These are phyloP conservation scores for Aspergillus avenaceus DNA, from an alignment of 495 filamentous ascomycete species.

Conservation along the genomic window DNA sequence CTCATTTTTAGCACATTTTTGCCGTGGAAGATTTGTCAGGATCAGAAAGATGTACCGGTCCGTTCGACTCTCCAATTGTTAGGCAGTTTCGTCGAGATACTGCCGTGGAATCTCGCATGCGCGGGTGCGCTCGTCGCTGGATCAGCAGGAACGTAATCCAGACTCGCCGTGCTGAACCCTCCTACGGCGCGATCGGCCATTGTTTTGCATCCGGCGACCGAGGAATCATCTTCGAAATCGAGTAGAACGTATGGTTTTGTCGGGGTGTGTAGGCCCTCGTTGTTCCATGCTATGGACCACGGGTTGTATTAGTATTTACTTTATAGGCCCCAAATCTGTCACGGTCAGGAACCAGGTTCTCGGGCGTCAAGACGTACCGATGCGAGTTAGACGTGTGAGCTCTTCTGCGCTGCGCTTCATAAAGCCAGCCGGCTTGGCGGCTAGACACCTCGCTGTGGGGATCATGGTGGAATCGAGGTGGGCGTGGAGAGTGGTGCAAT, in stretches of 20 bases:
- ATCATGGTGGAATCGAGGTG: slow-evolving; percentile 31
- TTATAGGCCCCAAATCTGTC: neutral
- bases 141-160: slow-evolving; percentile 61
- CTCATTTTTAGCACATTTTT: neutral
- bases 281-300: slow-evolving; percentile 38
- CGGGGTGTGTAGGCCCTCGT: slow-evolving; percentile 44
- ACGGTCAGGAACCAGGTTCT: neutral
- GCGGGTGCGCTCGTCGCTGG: slow-evolving; percentile 42
- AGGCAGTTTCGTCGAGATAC: slow-evolving; percentile 78
- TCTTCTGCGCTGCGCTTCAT: slow-evolving; percentile 61
- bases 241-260: slow-evolving; percentile 46
- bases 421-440: slow-evolving; percentile 49
- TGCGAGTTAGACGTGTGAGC: slow-evolving; percentile 53
- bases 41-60: slow-evolving; percentile 61
- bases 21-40: neutral
- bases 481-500: no score
- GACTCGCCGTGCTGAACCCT: slow-evolving; percentile 68
- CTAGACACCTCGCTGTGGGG: slow-evolving; percentile 45
- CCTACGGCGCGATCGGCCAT: slow-evolving; percentile 87
- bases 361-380: slow-evolving; percentile 47
- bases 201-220: slow-evolving; percentile 65
- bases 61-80: slow-evolving; percentile 49
- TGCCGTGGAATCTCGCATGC: slow-evolving; percentile 77
- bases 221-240: slow-evolving; percentile 58
- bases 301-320: neutral